Evolutionary conservation across 73 alveolate species (phyloP), one percentile per base, ranked within the genome.

Genomic region (Uronychia binucleata): DNA sequence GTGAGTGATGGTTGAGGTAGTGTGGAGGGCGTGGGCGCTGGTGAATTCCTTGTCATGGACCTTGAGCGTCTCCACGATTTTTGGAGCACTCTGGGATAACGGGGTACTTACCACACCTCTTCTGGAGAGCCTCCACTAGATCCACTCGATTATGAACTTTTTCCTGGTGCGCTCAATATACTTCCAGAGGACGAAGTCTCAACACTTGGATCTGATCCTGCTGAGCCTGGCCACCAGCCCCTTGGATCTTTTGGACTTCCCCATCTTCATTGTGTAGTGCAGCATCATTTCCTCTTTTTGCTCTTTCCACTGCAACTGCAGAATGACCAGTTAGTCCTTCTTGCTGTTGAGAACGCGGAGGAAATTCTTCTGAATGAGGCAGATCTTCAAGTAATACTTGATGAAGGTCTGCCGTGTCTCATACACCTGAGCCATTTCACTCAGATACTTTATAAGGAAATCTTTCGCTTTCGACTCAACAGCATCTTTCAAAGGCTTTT

Each of bases 81-180:
- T n/a, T n/a, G n/a, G n/a, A n/a, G n/a, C n/a, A n/a, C n/a, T n/a
- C n/a, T n/a, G n/a, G n/a, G n/a, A n/a, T n/a, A n/a, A n/a, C n/a
- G n/a, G n/a, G n/a, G n/a, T n/a, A 46, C 67, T 46, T 46, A 46
- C 67, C 67, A 46, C 67, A 11, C 67, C 67, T 46, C 67, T 46
- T 46, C 67, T 46, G 19, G 67, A 46, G 19, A 46, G 67, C 19
- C 67, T 46, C 67, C 67, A 46, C 19, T 46, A 46, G 67, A 46
- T 46, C 67, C 67, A 46, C 19, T 46, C 5, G 5, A 46, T 46
- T 5, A 46, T 5, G 67, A 46, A 46, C 67, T 46, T 46, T 19
- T 46, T 46, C 19, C 19, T 46, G 67, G 67, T 46, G 5, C 67
- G 5, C 67, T 46, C 67, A 46, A 46, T 46, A 19, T 11, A 46